Evolutionary conservation across 106 monocot species (phyloP).

Genomic region (Dioscorea zingiberensis): DNA sequence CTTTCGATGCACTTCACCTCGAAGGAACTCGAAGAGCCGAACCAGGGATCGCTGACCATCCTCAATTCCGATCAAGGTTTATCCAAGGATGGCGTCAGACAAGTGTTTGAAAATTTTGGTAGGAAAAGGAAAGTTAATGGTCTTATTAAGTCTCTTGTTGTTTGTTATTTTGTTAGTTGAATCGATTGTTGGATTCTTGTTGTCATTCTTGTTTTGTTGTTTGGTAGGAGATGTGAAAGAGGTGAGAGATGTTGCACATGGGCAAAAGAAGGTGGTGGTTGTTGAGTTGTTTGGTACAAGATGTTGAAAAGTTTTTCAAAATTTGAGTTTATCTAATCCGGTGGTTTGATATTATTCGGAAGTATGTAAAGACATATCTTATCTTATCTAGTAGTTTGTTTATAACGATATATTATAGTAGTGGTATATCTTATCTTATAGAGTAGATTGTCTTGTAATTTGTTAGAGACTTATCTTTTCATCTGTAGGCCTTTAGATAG

Average conservation of each 20-base stretch:
- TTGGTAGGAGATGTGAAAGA: conserved; percentile 75
- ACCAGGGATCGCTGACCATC: conserved; percentile 70
- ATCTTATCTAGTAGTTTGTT: too few species aligned
- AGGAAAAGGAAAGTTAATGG: not conserved
- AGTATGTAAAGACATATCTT: too few species aligned
- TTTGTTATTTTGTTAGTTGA: not conserved
- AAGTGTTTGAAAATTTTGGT: conserved; percentile 69
- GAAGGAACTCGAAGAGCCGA: conserved; percentile 28
- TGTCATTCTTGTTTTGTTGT: not conserved
- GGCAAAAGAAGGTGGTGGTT: conserved; percentile 28
- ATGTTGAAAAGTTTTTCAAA: too few species aligned
- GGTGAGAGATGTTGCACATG: conserved; percentile 53
- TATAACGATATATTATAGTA: too few species aligned
- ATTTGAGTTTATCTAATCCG: too few species aligned
- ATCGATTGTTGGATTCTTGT: not conserved
- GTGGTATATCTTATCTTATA: too few species aligned
- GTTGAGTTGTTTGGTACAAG: conserved; percentile 88
- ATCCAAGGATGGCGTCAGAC: conserved; percentile 37
- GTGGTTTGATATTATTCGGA: too few species aligned
- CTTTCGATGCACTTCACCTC: conserved; percentile 83
- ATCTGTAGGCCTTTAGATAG: too few species aligned
- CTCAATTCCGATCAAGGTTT: conserved; percentile 47
- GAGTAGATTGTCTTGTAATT: too few species aligned
- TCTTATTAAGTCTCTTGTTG: not conserved
- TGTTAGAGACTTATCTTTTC: too few species aligned